These are phyloP conservation scores for Fragilaria radians DNA, from an alignment of 108 stramenopile species.

Conservation along the genomic window DNA sequence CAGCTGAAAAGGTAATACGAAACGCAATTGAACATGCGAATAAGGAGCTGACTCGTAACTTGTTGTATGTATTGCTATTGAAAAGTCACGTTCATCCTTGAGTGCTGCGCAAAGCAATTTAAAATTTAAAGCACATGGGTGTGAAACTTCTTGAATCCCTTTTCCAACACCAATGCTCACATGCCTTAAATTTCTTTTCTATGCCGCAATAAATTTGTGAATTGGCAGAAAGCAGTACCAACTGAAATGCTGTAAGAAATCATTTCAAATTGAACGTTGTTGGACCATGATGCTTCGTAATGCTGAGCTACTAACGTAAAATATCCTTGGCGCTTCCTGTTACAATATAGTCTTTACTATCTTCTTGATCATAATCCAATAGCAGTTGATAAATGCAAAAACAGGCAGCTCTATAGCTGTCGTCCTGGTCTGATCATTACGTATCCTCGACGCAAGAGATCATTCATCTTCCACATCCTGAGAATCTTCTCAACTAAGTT, in stretches of 20 bases:
- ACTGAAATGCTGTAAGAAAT: background rate
- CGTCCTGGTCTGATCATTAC: background rate
- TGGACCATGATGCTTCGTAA: background rate
- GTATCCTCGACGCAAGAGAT: background rate
- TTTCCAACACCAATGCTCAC: background rate
- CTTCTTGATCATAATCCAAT: background rate
- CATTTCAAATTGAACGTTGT: background rate
- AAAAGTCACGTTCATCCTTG: background rate
- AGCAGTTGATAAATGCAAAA: background rate
- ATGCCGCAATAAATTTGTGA: background rate
- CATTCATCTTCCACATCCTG: background rate
- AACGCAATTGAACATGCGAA: background rate
- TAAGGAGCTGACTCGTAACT: background rate
- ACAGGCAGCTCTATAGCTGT: background rate
- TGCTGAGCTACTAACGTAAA: background rate
- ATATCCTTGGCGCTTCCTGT: background rate
- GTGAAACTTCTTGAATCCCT: background rate
- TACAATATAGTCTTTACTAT: background rate
- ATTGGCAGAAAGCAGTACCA: background rate
- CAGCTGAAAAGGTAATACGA: background rate
- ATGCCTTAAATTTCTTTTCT: background rate
- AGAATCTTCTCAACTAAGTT: background rate
- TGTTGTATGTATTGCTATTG: background rate
- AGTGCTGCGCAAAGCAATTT: background rate
- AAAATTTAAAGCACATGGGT: background rate